Base-by-base conservation (phyloP, 441 rosid species). In the Macaranga tanarius region DNA sequence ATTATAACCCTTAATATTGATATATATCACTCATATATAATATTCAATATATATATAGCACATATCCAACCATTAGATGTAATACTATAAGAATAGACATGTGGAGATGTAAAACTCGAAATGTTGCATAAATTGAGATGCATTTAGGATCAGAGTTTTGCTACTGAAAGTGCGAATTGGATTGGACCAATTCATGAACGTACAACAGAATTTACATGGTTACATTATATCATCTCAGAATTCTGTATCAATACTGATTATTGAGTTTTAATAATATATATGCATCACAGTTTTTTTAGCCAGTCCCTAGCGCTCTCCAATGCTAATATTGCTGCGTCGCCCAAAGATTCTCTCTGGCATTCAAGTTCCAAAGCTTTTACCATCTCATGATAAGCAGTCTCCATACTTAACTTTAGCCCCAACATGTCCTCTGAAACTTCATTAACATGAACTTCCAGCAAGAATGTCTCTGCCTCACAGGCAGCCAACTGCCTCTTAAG, bases 381-480 rank as follows among this genome's bases (percentile, higher is more conserved):
- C 78, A 80, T 73, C 19, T 73, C 57, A 12, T 60, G 40, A 59
- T 67, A 74, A 20, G 72, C 71, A 62, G 71, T 69, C 51, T 77
- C 73, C 85, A 79, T 67, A 38, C 62, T 76, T 19, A 26, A 76
- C 70, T 79, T 70, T 19, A 75, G 65, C 57, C 77, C 80, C 15
- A 66, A 70, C 84, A 72, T 40, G 0, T 79, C 78, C 34, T 62
- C 51, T n/a, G 57, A 68, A 52, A 70, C 60, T 54, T 74, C 63
- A 61, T 48, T 54, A 54, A 74, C 70, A 19, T 42, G 62, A 59
- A 52, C 63, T 76, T 80, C 71, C 31, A 52, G 78, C 12, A 68
- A 62, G 45, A 54, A 77, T 48, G 81, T 77, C 81, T 82, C 78
- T 10, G 81, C 74, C 54, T 80, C 79, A 15, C 77, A 86, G 38